Evolutionary conservation across 2,329 filamentous ascomycete species (phyloP).

Genomic region (Aureobasidium sp.): DNA sequence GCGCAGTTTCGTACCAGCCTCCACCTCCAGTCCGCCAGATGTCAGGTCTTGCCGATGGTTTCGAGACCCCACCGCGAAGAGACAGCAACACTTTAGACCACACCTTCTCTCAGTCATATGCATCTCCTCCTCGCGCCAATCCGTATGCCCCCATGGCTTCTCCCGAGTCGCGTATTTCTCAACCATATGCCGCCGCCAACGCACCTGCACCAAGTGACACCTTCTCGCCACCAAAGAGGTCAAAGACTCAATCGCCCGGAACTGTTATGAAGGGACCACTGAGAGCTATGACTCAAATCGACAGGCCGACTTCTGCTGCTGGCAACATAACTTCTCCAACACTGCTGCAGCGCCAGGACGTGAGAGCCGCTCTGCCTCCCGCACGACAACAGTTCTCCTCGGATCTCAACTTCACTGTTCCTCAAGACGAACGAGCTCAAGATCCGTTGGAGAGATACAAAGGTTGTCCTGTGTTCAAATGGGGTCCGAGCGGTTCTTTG

Average conservation of each 20-base stretch:
- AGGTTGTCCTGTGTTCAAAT: constrained; percentile 76
- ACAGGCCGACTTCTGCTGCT: constrained; percentile 46
- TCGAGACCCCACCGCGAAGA: not conserved
- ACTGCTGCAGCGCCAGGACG: constrained; percentile 26
- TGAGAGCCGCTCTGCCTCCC: constrained; percentile 24
- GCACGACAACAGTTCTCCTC: constrained; percentile 37
- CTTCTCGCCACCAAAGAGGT: constrained; percentile 36
- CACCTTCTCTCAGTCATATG: not conserved
- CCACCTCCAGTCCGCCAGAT: not conserved
- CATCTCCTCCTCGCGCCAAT: constrained; percentile 8
- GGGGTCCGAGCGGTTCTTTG: constrained; percentile 77
- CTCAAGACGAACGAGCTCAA: constrained; percentile 47
- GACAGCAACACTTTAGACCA: constrained; percentile 4
- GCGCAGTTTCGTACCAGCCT: constrained; percentile 11
- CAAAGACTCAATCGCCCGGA: constrained; percentile 53
- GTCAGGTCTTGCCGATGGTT: not conserved
- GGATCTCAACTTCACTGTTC: constrained; percentile 47
- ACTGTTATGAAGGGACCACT: constrained; percentile 42
- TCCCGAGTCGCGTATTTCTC: too few species aligned
- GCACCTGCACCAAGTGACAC: not conserved
- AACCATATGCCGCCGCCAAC: not conserved
- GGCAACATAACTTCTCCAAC: constrained; percentile 26
- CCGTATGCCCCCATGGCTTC: not conserved
- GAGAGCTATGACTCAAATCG: constrained; percentile 32
- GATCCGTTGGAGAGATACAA: constrained; percentile 87